Evolutionary conservation across 495 filamentous ascomycete genomes (phyloP).

Genomic region (Schizothecium vesticola): DNA sequence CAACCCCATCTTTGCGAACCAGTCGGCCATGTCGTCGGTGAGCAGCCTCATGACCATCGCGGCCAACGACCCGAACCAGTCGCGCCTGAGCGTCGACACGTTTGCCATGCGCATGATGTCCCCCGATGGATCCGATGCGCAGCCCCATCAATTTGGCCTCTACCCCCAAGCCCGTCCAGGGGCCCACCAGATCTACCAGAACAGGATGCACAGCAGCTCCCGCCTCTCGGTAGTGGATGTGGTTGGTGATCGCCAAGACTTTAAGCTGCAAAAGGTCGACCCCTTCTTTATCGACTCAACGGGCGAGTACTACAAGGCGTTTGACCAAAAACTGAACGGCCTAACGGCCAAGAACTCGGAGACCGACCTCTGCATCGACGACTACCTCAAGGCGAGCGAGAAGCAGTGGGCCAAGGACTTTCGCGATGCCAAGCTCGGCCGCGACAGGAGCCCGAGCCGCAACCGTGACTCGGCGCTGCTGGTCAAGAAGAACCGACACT

Average conservation of each 20-base stretch:
- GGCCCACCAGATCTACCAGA: conserved; percentile 16
- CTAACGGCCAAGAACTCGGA: conserved; percentile 54
- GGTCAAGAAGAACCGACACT: conserved; percentile 19
- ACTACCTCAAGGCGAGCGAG: conserved; percentile 56
- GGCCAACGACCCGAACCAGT: conserved; percentile 15
- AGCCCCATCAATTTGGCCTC: conserved; percentile 15
- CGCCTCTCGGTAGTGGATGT: conserved; percentile 24
- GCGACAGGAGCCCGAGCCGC: conserved; percentile 19
- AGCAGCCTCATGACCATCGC: conserved; percentile 17
- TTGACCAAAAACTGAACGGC: conserved; percentile 46
- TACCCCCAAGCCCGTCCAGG: conserved; percentile 16
- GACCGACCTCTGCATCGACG: conserved; percentile 55
- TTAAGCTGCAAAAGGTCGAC: conserved; percentile 57
- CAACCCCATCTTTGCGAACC: conserved; percentile 22
- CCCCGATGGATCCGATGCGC: conserved; percentile 18
- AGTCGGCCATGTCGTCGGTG: conserved; percentile 19
- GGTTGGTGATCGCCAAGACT: conserved; percentile 24
- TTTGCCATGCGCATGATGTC: conserved; percentile 29
- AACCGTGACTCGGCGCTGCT: conserved; percentile 10
- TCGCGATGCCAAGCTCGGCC: conserved; percentile 22
- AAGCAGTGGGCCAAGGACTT: conserved; percentile 57
- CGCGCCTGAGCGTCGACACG: conserved; percentile 20
- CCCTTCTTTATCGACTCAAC: conserved; percentile 60
- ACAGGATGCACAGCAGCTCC: conserved; percentile 19
- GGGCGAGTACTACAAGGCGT: conserved; percentile 51